phyloP scores from a whole-genome alignment of 1,284 basidiomycete species.

The Puccinia horiana region DNA sequence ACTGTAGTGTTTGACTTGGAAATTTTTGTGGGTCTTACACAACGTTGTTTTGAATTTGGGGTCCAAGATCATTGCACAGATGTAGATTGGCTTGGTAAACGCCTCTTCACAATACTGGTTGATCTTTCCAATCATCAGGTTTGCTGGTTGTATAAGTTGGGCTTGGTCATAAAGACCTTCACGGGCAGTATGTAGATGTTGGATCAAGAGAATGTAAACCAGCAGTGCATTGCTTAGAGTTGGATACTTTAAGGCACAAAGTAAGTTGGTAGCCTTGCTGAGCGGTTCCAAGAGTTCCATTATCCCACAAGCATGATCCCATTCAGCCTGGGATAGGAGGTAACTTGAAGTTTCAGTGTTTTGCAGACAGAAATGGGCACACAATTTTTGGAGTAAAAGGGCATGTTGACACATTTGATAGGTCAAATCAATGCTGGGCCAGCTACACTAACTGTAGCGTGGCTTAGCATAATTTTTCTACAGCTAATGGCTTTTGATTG shows the following conservation, averaged over 20 bases:
- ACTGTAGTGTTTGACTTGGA: too few species aligned
- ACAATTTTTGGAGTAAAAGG: too few species aligned
- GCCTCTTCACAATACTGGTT: not conserved
- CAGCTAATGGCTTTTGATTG: too few species aligned
- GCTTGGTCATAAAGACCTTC: not conserved
- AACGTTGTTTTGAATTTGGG: slow-evolving; percentile 14
- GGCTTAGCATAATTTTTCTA: too few species aligned
- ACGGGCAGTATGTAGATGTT: not conserved
- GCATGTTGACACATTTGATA: too few species aligned
- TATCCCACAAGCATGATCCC: not conserved
- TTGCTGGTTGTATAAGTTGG: too few species aligned
- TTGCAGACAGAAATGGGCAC: too few species aligned
- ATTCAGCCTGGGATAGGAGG: not conserved
- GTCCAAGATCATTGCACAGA: slow-evolving; percentile 29
- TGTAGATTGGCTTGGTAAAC: not conserved
- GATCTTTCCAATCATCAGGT: not conserved
- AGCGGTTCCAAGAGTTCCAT: not conserved
- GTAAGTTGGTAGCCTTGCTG: not conserved
- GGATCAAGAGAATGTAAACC: slow-evolving; percentile 1
- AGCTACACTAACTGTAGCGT: too few species aligned
- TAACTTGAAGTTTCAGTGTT: too few species aligned
- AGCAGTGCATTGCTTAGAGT: not conserved
- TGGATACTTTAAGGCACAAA: too few species aligned
- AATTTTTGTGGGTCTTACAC: too few species aligned
- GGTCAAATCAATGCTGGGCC: too few species aligned